phyloP scores from a whole-genome alignment of 306 rosid genomes.

The Malus sieversii region DNA sequence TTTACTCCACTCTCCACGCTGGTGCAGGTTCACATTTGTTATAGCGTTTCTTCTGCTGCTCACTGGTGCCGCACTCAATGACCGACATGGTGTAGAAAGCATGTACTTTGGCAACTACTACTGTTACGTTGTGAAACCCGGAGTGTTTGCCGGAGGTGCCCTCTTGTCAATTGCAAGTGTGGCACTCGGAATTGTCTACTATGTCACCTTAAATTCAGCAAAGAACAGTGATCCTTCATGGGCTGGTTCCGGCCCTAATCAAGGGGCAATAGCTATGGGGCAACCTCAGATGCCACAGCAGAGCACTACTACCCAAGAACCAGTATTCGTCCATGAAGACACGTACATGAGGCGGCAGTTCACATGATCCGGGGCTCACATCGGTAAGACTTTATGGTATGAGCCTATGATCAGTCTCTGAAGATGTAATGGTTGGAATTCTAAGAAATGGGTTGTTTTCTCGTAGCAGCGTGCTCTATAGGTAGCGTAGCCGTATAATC shows the following conservation, averaged over 20 bases:
- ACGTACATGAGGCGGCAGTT: conserved; percentile 75
- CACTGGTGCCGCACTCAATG: conserved; percentile 63
- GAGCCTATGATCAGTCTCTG: not conserved
- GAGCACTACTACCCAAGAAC: conserved; percentile 34
- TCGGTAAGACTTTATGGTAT: not conserved
- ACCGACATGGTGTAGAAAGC: conserved; percentile 36
- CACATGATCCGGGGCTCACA: conserved; percentile 32
- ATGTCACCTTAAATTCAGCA: conserved; percentile 32
- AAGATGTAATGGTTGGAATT: not conserved
- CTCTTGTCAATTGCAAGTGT: conserved; percentile 48
- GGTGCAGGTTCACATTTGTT: conserved; percentile 65
- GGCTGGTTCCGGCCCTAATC: conserved; percentile 39
- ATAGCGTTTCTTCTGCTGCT: conserved; percentile 58
- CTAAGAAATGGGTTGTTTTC: not conserved
- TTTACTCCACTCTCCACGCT: not conserved
- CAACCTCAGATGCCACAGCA: conserved; percentile 70
- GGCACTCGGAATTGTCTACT: conserved; percentile 58
- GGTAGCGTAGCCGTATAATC: not conserved
- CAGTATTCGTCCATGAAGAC: conserved; percentile 87
- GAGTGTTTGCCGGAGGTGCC: conserved; percentile 70
- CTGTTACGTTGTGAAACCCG: conserved; percentile 74
- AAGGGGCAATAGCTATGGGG: conserved; percentile 74
- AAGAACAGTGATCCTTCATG: conserved; percentile 26
- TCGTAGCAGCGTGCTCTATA: not conserved
- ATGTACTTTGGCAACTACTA: conserved; percentile 50